Evolutionary conservation across 768 basidiomycete species (phyloP), one percentile per base, ranked within the genome.

Genomic region (Trametes cingulata): DNA sequence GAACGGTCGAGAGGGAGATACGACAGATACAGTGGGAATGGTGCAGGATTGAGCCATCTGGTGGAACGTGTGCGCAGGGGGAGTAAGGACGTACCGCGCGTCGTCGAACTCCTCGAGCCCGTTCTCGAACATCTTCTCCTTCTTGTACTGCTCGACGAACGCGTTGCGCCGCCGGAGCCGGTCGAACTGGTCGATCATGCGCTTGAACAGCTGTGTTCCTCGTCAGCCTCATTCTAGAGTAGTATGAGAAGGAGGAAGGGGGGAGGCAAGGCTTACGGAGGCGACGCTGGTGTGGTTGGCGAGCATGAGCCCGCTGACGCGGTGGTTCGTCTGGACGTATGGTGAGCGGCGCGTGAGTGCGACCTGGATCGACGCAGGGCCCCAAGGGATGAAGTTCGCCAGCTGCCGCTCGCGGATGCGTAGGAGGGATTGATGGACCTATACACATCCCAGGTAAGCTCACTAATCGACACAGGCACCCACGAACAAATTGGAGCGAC

Each of bases 201-300:
- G 87, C 74, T 95, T 93, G 80, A 98, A 98, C 41, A 98, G 75
- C 94, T 96, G 33, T 27, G 22, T 1, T 10, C 9, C 14, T 52
- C 12, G 22, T 24, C n/a, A 20, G n/a, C 14, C 25, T 50, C n/a
- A 62, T 42, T n/a, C 24, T 54, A 13, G 4, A 19, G 9, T 9
- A 14, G n/a, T 12, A 17, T 8, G 24, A 17, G 37, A 20, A 25
- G 37, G 24, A 3, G 49, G 54, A 41, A 14, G 19, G 13, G n/a
- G 36, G 40, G 17, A 36, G 9, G 2, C 3, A n/a, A 9, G 9
- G 81, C 90, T 40, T 66, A 95, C 92, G 35, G 94, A 95, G 25
- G 93, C 93, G 60, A 99, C 94, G 67, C 94, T 95, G n/a, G 97
- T 99, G 72, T 99, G 97, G 68, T 99, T 99, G 10, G 95, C 97